Percentiles rank a stretch among this genome's conserved stretches.
Evolutionary conservation across 805 yeast species (phyloP).

Genomic region (Metschnikowia bowlesiae): DNA sequence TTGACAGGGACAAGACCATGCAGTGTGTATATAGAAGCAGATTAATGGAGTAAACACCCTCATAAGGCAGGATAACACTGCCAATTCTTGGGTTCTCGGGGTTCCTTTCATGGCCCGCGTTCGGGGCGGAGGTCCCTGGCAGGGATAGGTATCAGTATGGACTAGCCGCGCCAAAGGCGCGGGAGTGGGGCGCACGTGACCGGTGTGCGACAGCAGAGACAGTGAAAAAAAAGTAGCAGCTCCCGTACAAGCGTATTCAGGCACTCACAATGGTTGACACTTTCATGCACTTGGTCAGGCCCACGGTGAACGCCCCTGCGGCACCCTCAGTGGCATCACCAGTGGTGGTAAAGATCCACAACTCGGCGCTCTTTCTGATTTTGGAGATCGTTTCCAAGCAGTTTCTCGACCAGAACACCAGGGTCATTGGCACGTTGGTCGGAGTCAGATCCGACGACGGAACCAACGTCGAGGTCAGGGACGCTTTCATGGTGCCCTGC

Average conservation of each 20-base stretch:
- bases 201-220: conserved; percentile 13
- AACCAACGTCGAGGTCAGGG: conserved; percentile 63
- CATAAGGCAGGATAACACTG: no score
- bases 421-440: conserved; percentile 77
- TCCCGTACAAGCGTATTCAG: not conserved
- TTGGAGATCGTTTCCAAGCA: conserved; percentile 65
- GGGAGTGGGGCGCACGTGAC: conserved; percentile 9
- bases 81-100: no score
- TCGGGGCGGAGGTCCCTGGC: no score
- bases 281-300: conserved; percentile 47
- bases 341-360: conserved; percentile 52
- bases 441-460: conserved; percentile 86
- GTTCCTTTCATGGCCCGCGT: no score
- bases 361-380: conserved; percentile 71
- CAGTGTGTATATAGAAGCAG: no score
- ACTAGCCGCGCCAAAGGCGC: not conserved
- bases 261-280: conserved; percentile 12
- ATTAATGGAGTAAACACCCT: no score
- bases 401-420: conserved; percentile 36
- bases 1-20: no score
- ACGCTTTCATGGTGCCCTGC: conserved; percentile 79
- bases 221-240: conserved; percentile 9
- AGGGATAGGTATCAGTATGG: no score
- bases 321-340: conserved; percentile 44
- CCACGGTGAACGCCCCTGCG: conserved; percentile 46